Evolutionary conservation across 169 alveolate species (phyloP), one percentile per base, ranked within the genome.

Genomic region (Blepharisma undulans): DNA sequence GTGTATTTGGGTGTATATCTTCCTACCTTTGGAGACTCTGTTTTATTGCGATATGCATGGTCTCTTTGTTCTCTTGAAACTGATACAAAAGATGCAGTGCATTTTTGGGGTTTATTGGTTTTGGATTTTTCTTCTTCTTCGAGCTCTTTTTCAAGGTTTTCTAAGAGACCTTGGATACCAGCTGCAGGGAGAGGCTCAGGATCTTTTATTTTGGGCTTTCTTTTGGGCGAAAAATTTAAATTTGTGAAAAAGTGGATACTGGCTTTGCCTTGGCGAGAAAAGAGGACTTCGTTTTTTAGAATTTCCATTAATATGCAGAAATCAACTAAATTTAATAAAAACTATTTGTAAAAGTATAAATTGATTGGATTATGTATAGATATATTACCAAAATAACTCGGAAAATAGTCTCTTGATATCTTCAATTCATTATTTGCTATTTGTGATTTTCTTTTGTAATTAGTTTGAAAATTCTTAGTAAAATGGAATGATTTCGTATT

Each of bases 21-120:
- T 21, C 89, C 89, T 21, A 82, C 89, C 36, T 21, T 59, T 10
- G 89, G 89, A 22, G 89, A 82, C 25, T 82, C 89, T 19, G 89
- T 82, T 59, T 30, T 82, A 59, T 82, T 82, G 22, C 89, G 74
- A 59, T 32, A 82, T 21, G 89, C 89, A 7, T 82, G 27, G n/a
- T 22, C 30, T 21, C 34, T 21, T 22, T 34, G 74, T 4, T 48
- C 76, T 82, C 89, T 18, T 48, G 89, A 82, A 22, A 82, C 89
- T 34, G 25, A 21, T 29, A n/a, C 29, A 33, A 79, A 59, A 82
- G 89, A 22, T 7, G 89, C 33, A n/a, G 78, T 21, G 48, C 22
- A 72, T 33, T 33, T 82, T 32, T 78, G 66, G 4, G 80, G 89
- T 22, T 82, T 33, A 22, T 82, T 22, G 16, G 25, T 30, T 6